These are phyloP conservation scores for Hericium erinaceus DNA, from an alignment of 768 basidiomycete species.

Conservation along the genomic window DNA sequence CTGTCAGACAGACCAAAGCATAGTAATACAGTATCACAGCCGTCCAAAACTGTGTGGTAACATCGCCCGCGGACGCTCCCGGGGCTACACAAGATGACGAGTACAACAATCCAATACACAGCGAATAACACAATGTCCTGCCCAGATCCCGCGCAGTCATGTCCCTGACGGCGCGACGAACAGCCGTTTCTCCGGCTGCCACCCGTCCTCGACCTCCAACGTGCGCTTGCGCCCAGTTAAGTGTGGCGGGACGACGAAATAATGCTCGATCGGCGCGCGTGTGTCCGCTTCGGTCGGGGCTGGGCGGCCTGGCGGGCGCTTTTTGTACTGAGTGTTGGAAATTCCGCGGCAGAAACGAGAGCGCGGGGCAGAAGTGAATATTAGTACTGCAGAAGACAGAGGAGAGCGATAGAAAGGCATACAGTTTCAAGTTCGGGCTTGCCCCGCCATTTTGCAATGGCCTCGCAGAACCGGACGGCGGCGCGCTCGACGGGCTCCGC, in stretches of 20 bases:
- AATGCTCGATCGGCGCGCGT: slow-evolving; percentile 2
- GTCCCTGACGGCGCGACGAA: background rate
- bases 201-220: background rate
- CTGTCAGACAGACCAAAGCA: no score
- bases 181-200: slow-evolving; percentile 1
- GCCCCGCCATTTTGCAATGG: slow-evolving; percentile 73
- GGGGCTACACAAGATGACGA: no score
- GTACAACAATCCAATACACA: no score
- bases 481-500: slow-evolving; percentile 76
- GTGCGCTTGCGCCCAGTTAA: slow-evolving; percentile 8
- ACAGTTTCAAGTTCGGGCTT: slow-evolving; percentile 80
- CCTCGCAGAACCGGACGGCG: slow-evolving; percentile 72
- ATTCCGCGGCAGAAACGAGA: background rate
- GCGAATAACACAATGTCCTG: no score
- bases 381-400: background rate
- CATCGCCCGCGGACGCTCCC: no score
- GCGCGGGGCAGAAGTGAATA: background rate
- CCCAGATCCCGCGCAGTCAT: no score
- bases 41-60: no score
- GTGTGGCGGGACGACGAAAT: background rate
- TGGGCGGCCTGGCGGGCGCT: slow-evolving; percentile 2
- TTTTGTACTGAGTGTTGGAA: slow-evolving; percentile 20
- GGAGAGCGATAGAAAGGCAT: slow-evolving; percentile 3
- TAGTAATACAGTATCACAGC: no score
- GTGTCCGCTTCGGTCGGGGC: slow-evolving; percentile 2